phyloP scores from a whole-genome alignment of 2,329 filamentous ascomycete genomes.

The Samsoniella hepiali region DNA sequence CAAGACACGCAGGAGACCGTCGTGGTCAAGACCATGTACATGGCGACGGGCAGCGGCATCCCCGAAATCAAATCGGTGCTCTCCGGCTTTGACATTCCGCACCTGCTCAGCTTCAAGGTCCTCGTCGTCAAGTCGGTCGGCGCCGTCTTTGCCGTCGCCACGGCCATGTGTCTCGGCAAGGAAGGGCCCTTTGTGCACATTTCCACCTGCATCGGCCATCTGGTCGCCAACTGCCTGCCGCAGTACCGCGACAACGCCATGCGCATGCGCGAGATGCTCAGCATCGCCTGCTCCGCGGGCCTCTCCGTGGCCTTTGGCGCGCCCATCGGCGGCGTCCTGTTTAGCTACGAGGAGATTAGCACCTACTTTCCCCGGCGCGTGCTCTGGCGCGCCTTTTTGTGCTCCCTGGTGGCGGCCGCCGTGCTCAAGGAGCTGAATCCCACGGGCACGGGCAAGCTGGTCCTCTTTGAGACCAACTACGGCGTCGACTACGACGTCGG shows the following conservation, averaged over 20 bases:
- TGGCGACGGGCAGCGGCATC: slow-evolving; percentile 88
- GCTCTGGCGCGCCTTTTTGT: slow-evolving; percentile 99
- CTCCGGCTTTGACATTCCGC: slow-evolving; percentile 86
- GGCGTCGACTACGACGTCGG: slow-evolving; percentile 90
- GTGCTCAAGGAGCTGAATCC: slow-evolving; percentile 90
- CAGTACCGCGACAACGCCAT: slow-evolving; percentile 85
- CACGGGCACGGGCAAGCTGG: slow-evolving; percentile 91
- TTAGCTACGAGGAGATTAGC: slow-evolving; percentile 91
- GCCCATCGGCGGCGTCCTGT: slow-evolving; percentile 89
- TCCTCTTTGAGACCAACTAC: slow-evolving; percentile 93
- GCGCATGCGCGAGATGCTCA: slow-evolving; percentile 87
- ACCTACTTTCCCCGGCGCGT: slow-evolving; percentile 99
- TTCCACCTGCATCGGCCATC: slow-evolving; percentile 91
- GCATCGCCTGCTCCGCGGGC: slow-evolving; percentile 84
- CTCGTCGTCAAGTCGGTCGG: slow-evolving; percentile 86
- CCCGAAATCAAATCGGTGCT: slow-evolving; percentile 95
- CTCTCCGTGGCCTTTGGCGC: slow-evolving; percentile 94
- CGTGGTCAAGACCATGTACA: slow-evolving; percentile 52
- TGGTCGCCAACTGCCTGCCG: slow-evolving; percentile 74
- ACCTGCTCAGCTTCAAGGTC: slow-evolving; percentile 85
- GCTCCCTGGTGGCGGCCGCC: slow-evolving; percentile 98
- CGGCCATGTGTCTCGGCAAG: slow-evolving; percentile 94
- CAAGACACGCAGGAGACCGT: not conserved
- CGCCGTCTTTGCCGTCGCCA: slow-evolving; percentile 85
- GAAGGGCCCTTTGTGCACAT: slow-evolving; percentile 95